Evolutionary conservation across 257 asterid genomes (phyloP), one percentile per base, ranked within the genome.

Genomic region (Solanum neorickii): DNA sequence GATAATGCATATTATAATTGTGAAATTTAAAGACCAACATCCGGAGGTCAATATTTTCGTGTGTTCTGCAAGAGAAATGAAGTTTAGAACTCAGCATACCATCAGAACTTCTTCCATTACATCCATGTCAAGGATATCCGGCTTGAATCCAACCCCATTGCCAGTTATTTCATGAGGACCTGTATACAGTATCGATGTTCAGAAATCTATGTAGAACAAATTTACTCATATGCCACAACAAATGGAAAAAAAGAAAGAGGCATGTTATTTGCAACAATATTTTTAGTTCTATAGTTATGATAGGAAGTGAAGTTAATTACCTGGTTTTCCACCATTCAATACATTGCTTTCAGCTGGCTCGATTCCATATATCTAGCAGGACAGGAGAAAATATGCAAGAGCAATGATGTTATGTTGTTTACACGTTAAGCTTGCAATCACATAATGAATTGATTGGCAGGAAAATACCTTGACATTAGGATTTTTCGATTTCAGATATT

Each of bases 111-210:
- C 98, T 78, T 97, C 99, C 98, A 97, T 94, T 84, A 97, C 92
- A 92, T 97, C 99, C 98, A 97, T 95, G 85, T 97, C 99, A 27
- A 97, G 90, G 89, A 97, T 97, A 62, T 97, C 99, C 0, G 99
- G 99, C 88, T 97, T 95, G 94, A 97, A 97, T 86, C 99, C 99
- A 39, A 97, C 99, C 76, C 99, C 99, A 87, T 94, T 97, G 23
- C 99, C 99, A 31, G 98, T 97, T 12, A 97, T 97, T 33, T 95
- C 94, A 82, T 94, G 99, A 87, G 99, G 99, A 86, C 99, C 98
- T 97, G 66, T 27, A 78, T 78, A 44, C 9, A 44, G 33, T 10
- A 20, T 9, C 0, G 5, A 25, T 1, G 21, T 25, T 78, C 7
- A 78, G 42, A 78, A 46, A 78, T 46, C 66, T 46, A 7, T 2